phyloP scores from a whole-genome alignment of 2,329 filamentous ascomycete genomes.

The Pseudonectria buxi region DNA sequence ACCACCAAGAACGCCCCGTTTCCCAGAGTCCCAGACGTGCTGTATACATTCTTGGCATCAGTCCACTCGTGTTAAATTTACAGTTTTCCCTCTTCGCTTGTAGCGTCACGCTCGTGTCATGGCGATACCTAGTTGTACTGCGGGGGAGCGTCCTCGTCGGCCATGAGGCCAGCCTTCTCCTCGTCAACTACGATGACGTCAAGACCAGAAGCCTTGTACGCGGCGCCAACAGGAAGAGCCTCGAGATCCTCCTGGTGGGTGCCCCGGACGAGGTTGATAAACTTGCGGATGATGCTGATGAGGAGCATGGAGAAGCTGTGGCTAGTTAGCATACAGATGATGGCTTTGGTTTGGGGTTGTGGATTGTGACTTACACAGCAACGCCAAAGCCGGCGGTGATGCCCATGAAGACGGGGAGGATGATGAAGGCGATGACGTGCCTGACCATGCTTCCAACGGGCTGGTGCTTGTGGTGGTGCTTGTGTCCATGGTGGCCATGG shows the following conservation, averaged over 20 bases:
- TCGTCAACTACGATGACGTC: constrained; percentile 33
- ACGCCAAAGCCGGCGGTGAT: constrained; percentile 61
- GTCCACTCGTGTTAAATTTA: no score
- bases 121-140: constrained; percentile 13
- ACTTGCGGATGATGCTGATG: constrained; percentile 48
- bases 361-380: constrained; percentile 45
- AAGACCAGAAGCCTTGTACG: constrained; percentile 28
- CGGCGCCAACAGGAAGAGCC: constrained; percentile 6
- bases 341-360: no score
- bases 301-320: constrained; percentile 56
- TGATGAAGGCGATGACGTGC: constrained; percentile 53
- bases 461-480: constrained; percentile 23
- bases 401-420: constrained; percentile 63
- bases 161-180: constrained; percentile 47
- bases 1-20: no score
- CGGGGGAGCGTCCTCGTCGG: constrained; percentile 25
- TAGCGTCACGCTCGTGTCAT: no score
- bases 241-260: constrained; percentile 5
- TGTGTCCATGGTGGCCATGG: constrained; percentile 13
- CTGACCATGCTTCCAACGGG: constrained; percentile 43
- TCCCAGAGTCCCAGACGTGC: no score
- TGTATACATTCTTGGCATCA: no score
- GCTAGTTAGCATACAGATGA: constrained; percentile 27
- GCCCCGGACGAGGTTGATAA: constrained; percentile 27
- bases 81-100: no score